These are phyloP conservation scores for Yarrowia sp. DNA, from an alignment of 805 yeast species.

Conservation along the genomic window DNA sequence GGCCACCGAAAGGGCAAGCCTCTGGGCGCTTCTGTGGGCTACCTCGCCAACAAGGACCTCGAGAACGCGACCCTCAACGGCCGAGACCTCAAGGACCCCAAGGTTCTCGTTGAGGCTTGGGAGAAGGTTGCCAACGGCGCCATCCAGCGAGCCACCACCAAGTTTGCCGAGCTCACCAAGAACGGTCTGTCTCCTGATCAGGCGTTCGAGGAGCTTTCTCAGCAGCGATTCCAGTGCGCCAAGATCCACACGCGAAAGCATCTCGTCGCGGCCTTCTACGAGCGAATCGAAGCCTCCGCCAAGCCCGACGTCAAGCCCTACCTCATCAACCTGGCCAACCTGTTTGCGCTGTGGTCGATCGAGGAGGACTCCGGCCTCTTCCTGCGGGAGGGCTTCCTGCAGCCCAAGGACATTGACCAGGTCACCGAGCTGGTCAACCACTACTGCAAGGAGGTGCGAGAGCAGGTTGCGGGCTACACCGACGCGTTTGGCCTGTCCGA, in stretches of 20 bases:
- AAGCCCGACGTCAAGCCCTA: conserved; percentile 47
- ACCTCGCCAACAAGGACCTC: conserved; percentile 38
- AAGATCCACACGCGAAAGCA: conserved; percentile 42
- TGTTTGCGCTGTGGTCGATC: conserved; percentile 64
- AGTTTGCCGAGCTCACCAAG: conserved; percentile 20
- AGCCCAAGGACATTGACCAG: conserved; percentile 48
- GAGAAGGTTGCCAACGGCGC: conserved; percentile 39
- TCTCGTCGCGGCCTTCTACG: conserved; percentile 42
- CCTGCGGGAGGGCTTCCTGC: conserved; percentile 58
- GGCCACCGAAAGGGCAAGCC: conserved; percentile 44
- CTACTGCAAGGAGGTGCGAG: conserved; percentile 54
- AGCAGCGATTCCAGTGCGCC: conserved; percentile 44
- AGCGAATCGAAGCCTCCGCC: conserved; percentile 39
- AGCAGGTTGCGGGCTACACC: conserved; percentile 71
- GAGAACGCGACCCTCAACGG: conserved; percentile 29
- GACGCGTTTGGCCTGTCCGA: conserved; percentile 84
- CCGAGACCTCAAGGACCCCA: conserved; percentile 35
- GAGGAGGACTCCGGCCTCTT: conserved; percentile 72
- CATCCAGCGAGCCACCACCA: conserved; percentile 39
- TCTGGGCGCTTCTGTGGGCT: conserved; percentile 49
- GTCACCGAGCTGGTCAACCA: conserved; percentile 46
- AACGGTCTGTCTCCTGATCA: conserved; percentile 32
- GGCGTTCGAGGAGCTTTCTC: conserved; percentile 44
- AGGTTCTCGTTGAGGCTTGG: conserved; percentile 40
- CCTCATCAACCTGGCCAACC: conserved; percentile 54